These are phyloP conservation scores for Fusarium tjaetaba DNA, from an alignment of 2,329 filamentous ascomycete species.

Conservation along the genomic window DNA sequence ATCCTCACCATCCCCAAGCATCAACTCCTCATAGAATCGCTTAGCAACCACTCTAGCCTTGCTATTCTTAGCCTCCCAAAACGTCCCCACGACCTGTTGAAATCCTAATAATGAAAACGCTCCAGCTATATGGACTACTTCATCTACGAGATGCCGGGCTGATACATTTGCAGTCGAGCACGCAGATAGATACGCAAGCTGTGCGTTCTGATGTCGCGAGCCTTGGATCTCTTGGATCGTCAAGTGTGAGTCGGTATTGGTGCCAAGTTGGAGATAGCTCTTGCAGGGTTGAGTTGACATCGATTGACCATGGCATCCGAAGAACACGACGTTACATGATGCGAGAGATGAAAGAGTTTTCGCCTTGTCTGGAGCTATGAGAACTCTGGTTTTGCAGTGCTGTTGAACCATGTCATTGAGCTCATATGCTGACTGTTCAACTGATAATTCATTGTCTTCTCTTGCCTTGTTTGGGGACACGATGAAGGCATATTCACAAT, in stretches of 20 bases:
- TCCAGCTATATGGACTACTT: accelerated
- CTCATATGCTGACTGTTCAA: too few species aligned
- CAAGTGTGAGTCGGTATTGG: accelerated
- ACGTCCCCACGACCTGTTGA: accelerated
- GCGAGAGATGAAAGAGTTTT: background rate
- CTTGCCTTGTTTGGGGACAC: too few species aligned
- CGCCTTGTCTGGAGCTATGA: too few species aligned
- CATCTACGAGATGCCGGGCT: accelerated
- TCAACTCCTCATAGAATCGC: background rate
- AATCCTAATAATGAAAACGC: accelerated
- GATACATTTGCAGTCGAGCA: accelerated
- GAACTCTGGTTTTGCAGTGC: too few species aligned
- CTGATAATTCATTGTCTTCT: too few species aligned
- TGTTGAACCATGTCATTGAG: too few species aligned
- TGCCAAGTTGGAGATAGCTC: accelerated
- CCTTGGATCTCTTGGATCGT: background rate
- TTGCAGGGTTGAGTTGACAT: accelerated
- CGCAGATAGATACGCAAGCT: background rate
- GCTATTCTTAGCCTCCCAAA: background rate
- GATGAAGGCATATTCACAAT: accelerated
- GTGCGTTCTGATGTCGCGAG: accelerated
- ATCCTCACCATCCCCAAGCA: accelerated
- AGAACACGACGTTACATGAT: accelerated
- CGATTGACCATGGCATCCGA: background rate
- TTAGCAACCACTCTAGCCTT: accelerated